Evolutionary conservation across 2,329 filamentous ascomycete genomes (phyloP).

Genomic region (Hymenoscyphus salicellus): DNA sequence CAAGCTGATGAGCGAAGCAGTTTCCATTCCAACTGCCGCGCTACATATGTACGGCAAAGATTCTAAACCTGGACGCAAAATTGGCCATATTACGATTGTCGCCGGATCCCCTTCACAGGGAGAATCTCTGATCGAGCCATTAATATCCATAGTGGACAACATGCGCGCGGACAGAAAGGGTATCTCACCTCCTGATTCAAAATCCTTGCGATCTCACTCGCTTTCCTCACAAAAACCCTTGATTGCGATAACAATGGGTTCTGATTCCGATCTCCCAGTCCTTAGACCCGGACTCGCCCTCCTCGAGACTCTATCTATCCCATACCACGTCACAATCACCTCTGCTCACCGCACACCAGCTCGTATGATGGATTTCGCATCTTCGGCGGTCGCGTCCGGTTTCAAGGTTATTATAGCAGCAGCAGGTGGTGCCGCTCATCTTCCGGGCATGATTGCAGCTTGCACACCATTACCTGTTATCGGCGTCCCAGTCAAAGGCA

Average conservation of each 20-base stretch:
- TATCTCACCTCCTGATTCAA: constrained; percentile 41
- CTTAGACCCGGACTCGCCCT: constrained; percentile 62
- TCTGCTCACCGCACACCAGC: constrained; percentile 74
- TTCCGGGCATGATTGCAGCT: constrained; percentile 73
- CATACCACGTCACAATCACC: constrained; percentile 71
- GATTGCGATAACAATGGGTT: constrained; percentile 78
- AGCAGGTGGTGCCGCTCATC: constrained; percentile 70
- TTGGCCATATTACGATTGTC: constrained; percentile 87
- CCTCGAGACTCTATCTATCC: constrained; percentile 60
- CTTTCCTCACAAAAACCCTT: background rate
- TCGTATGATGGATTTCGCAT: constrained; percentile 65
- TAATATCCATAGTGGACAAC: constrained; percentile 63
- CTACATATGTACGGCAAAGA: constrained; percentile 92
- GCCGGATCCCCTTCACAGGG: constrained; percentile 64
- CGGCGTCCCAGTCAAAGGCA: constrained; percentile 73
- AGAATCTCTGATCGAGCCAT: constrained; percentile 64
- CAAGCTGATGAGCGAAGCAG: constrained; percentile 50
- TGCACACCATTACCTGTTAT: constrained; percentile 72
- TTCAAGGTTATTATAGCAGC: constrained; percentile 47
- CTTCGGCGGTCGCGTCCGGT: constrained; percentile 26
- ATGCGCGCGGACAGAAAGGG: constrained; percentile 53
- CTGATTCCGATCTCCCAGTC: constrained; percentile 67
- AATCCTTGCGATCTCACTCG: constrained; percentile 32
- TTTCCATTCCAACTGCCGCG: constrained; percentile 55
- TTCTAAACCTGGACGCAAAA: constrained; percentile 85